Base-by-base conservation (phyloP, 176 grass and related monocot species). In the Juncus inflexus region DNA sequence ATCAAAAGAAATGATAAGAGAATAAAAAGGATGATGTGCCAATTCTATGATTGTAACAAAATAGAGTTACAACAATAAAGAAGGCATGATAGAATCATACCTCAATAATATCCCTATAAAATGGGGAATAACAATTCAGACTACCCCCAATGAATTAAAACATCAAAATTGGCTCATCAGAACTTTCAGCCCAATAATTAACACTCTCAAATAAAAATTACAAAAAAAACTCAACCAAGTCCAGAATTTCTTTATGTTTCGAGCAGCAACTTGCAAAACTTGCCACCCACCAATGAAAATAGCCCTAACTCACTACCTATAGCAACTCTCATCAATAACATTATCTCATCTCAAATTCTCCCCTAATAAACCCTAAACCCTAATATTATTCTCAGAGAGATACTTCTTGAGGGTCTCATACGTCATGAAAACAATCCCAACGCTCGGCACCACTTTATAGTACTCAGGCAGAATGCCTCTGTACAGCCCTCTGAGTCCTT, bases 391-490 rank as follows among this genome's bases (percentile, higher is more conserved):
- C 67, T 37, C 52, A 3, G 82, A 70, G 53, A 97, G 74, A 66
- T 80, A 77, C 49, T 77, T 83, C 71, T 97, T 89, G 5, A 97
- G 70, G 4, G 65, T 74, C 79, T 97, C 87, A 1, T 89, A 97
- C 39, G 92, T 97, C 92, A 97, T 91, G 81, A 97, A 96, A 69
- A 89, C 65, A 61, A 97, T 86, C 51, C 92, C 92, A 8, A 97
- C 92, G 5, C 92, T 84, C 3, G 92, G 92, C 60, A 96, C 84
- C 9, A 96, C 92, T 66, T 96, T 91, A 74, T 81, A 91, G 79
- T 96, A 96, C 69, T 96, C 92, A 0, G 87, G 92, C 76, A 91
- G 76, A 55, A 97, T 97, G 70, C 92, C 92, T 97, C 92, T 87
- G 64, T 97, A 97, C 60, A 97, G 66, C 58, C 92, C 92, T 62